Evolutionary conservation across 2,329 filamentous ascomycete genomes (phyloP), one percentile per base, ranked within the genome.

Genomic region (Xylaria sp.): DNA sequence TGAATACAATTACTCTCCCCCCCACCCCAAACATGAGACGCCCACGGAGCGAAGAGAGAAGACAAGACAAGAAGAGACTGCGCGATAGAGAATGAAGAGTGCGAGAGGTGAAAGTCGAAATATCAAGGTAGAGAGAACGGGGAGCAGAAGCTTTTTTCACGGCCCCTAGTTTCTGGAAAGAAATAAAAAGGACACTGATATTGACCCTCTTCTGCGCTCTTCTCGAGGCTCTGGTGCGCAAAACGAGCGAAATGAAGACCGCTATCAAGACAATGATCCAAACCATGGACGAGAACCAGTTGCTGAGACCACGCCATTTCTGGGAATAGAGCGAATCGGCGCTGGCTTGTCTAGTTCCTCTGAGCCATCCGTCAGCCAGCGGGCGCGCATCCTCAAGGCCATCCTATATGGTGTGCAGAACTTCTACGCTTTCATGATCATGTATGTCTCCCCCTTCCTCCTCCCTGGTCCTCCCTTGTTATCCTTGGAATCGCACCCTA

Each of bases 381-480:
- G 86, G 76, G 90, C 89, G 58, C 94, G 92, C 79, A 77, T 96
- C 68, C 82, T 93, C 79, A 95, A 97, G 84, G 92, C 92, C 31
- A 80, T 87, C 36, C 82, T 99, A 63, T 99, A 99, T 83, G 95
- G 90, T 22, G 80, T 96, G 58, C 96, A 99, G 84, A 96, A 96
- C 73, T 98, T 98, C 80, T 99, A 99, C 80, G 96, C 94, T 53
- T 98, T 99, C 77, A 98, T 99, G 86, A 94, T 99, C 78, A 99
- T 99, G 96, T 97, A 79, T 89, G 95, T 90, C 1, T 31, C 31
- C 9, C 51, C 33, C 36, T 9, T 47, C 25, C 5, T 10, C 33
- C 36, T 25, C 38, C 44, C 17, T 13, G 17, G 1, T 39, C 38
- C 54, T 55, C 13, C 22, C 17, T 20, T 50, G 17, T 47, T 38